Evolutionary conservation across 441 rosid genomes (phyloP).

Genomic region (Bruguiera hainesii): DNA sequence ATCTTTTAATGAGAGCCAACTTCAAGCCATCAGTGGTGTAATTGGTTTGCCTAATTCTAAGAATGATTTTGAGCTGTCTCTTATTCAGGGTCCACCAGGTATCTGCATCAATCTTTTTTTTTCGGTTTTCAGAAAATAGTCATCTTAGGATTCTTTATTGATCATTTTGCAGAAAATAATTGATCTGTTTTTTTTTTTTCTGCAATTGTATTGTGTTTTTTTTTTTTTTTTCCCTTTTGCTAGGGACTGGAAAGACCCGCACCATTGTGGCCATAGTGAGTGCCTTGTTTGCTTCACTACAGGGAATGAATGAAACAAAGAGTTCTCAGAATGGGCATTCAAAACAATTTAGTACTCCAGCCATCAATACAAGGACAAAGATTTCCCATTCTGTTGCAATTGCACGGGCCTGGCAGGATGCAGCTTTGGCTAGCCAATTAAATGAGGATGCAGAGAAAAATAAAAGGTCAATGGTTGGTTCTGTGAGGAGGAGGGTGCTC

Average conservation of each 20-base stretch:
- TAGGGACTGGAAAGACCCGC: constrained; percentile 98
- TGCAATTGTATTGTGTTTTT: constrained; percentile 5
- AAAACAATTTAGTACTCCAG: constrained; percentile 40
- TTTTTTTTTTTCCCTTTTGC: constrained; percentile 17
- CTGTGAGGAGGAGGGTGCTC: constrained; percentile 74
- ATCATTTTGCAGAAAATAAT: constrained; percentile 9
- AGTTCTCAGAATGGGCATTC: constrained; percentile 29
- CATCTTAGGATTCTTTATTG: background rate
- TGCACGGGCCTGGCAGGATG: constrained; percentile 98
- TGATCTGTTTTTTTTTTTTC: constrained; percentile 12
- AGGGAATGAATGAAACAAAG: constrained; percentile 34
- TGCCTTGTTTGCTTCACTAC: constrained; percentile 72
- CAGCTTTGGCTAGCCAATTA: constrained; percentile 85
- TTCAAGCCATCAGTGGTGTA: constrained; percentile 75
- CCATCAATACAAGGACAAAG: constrained; percentile 45
- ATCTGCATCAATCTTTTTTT: constrained; percentile 5
- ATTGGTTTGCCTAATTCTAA: constrained; percentile 46
- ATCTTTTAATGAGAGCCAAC: constrained; percentile 86
- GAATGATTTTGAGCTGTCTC: constrained; percentile 73
- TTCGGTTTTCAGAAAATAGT: background rate
- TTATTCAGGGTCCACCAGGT: constrained; percentile 99
- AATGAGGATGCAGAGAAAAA: constrained; percentile 50
- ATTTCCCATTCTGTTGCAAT: constrained; percentile 70
- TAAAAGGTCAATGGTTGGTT: constrained; percentile 45
- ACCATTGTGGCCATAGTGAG: constrained; percentile 95